Evolutionary conservation across 2,329 filamentous ascomycete species (phyloP).

Genomic region (Thielaviopsis punctulata): DNA sequence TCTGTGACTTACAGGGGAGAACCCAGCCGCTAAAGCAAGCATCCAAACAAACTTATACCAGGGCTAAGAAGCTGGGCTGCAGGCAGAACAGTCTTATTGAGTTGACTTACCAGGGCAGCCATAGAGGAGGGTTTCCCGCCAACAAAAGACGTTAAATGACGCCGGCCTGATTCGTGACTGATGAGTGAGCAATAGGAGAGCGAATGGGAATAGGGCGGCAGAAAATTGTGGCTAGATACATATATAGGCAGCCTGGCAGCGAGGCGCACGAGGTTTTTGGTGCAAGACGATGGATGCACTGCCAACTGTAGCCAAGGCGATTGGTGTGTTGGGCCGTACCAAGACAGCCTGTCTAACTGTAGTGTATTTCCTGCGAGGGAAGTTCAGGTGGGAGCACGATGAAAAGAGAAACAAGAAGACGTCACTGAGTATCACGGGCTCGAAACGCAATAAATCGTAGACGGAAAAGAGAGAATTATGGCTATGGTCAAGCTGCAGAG

Average conservation of each 20-base stretch:
- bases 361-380: too few species aligned
- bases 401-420: not conserved
- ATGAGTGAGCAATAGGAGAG: not conserved
- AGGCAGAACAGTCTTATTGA: too few species aligned
- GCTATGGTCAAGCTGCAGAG: too few species aligned
- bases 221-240: not conserved
- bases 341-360: too few species aligned
- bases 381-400: too few species aligned
- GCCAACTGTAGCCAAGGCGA: not conserved
- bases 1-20: not conserved
- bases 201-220: not conserved
- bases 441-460: not conserved
- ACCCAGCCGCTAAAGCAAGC: not conserved
- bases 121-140: not conserved
- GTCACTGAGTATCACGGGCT: not conserved
- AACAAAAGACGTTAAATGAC: not conserved
- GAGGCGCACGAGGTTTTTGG: not conserved
- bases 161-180: too few species aligned
- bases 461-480: not conserved
- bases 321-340: not conserved
- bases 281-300: not conserved
- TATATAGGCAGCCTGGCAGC: not conserved
- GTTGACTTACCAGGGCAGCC: slow-evolving; percentile 12
- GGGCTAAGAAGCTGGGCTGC: not conserved
- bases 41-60: too few species aligned